Evolutionary conservation across 495 filamentous ascomycete species (phyloP).

Genomic region (Aspergillus campestris): DNA sequence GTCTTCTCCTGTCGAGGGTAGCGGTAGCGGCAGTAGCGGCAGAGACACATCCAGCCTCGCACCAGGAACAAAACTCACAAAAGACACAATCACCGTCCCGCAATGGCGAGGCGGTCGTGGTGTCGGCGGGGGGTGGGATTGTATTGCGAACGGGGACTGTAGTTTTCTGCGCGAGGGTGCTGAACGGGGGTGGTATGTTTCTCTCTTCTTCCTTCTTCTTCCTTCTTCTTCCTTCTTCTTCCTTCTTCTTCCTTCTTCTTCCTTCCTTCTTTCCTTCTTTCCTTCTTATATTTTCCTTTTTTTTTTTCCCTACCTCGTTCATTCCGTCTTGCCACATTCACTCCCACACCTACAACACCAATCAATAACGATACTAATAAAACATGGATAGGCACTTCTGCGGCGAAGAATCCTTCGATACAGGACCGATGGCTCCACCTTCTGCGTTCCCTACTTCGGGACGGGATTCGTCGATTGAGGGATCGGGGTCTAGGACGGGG

Average conservation of each 20-base stretch:
- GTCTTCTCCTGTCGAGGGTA: background rate
- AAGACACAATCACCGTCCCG: constrained; percentile 32
- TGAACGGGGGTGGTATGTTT: constrained; percentile 79
- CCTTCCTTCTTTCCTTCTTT: constrained; percentile 10
- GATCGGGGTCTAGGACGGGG: background rate
- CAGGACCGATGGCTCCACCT: constrained; percentile 28
- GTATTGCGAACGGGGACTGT: constrained; percentile 73
- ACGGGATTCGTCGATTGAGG: constrained; percentile 2
- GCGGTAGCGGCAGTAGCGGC: constrained; percentile 12
- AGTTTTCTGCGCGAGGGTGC: constrained; percentile 68
- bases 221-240: background rate
- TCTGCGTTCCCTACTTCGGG: constrained; percentile 6
- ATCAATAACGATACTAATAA: no score
- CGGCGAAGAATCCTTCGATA: constrained; percentile 64
- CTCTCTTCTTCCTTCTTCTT: constrained; percentile 12
- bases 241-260: background rate
- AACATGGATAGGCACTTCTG: constrained; percentile 53
- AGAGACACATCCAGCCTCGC: background rate
- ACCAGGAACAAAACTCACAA: constrained; percentile 19
- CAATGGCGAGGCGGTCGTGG: constrained; percentile 58
- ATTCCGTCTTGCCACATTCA: no score
- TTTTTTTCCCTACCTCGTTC: no score
- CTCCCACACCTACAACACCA: no score
- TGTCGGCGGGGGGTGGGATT: constrained; percentile 74
- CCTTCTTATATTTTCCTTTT: background rate